Evolutionary conservation across 2,329 filamentous ascomycete species (phyloP), one percentile per base, ranked within the genome.

Genomic region (Monilinia fructigena): DNA sequence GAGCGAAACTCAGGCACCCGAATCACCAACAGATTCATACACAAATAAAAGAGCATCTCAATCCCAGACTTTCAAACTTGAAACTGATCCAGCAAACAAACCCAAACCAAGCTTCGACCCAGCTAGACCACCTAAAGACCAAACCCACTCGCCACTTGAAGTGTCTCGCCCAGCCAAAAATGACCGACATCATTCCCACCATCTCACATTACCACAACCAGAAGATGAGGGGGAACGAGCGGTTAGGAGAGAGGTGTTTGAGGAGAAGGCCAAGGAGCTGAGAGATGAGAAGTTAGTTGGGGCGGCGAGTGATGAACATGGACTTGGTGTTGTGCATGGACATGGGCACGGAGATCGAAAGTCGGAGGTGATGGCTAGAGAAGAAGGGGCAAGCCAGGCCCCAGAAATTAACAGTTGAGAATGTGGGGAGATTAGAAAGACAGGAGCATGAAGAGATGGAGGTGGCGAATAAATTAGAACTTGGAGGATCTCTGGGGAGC

Each of bases 281-380:
- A 78, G 84, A 20, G 82, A 86, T 70, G 81, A 85, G 67, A 85
- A 85, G 70, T 74, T 86, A 23, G 77, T 86, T 20, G 69, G 70
- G 11, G 72, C 71, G 6, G 73, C 72, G 10, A 69, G 70, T 26
- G 62, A 56, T 38, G 53, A 55, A 6, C 38, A 64, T 23, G 53
- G 53, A 3, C 31, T 23, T 45, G 23, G 42, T 4, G 42, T 31
- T 26, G n/a, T 55, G 7, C 53, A 55, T 55, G 53, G 31, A 2
- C 58, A 35, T 50, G 58, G 45, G 8, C 42, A 58, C 35, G 53
- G n/a, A 35, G 42, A 65, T 8, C 7, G 10, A 38, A 65, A 18
- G 11, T 18, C 18, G 8, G n/a, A 26, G 10, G 8, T 31, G 11
- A 50, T 23, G 45, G 63, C 10, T 64, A 56, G 23, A 11, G 18